Conservation (phyloP, 331 rosid genomes). For the Phaseolus coccineus region DNA sequence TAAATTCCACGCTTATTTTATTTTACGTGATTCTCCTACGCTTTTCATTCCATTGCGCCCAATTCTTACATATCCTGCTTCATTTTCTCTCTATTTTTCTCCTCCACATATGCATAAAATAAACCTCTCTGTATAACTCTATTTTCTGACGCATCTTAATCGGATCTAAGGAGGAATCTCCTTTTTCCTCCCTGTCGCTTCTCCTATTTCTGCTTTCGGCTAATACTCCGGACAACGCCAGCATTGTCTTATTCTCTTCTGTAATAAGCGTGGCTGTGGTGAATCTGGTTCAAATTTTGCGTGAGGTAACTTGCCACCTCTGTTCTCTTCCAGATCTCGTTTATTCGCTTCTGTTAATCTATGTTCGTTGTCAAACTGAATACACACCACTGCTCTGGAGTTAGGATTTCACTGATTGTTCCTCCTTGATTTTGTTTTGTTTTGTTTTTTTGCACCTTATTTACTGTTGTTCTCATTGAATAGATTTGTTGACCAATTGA, state of each 20-base stretch:
- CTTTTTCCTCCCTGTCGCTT: not conserved
- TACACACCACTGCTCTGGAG: not conserved
- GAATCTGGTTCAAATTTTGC: not conserved
- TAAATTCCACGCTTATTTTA: too few species aligned
- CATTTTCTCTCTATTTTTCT: not conserved
- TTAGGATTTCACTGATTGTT: not conserved
- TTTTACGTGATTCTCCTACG: not conserved
- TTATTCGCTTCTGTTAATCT: not conserved
- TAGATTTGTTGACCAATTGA: conserved; percentile 3
- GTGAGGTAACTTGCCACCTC: not conserved
- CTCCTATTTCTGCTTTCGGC: not conserved
- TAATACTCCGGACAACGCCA: not conserved
- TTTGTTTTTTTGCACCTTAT: not conserved
- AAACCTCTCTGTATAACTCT: too few species aligned
- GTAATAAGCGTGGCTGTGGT: too few species aligned
- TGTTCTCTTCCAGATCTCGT: conserved; percentile 4
- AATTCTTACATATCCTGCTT: not conserved
- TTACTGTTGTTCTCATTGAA: not conserved
- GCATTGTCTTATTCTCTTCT: not conserved
- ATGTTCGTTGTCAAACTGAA: not conserved
- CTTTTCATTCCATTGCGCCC: not conserved
- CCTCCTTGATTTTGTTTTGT: not conserved
- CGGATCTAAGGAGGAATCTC: conserved; percentile 37
- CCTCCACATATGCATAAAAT: too few species aligned
- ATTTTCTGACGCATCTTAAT: not conserved